phyloP scores from a whole-genome alignment of 495 filamentous ascomycete species.

The Terfezia claveryi region DNA sequence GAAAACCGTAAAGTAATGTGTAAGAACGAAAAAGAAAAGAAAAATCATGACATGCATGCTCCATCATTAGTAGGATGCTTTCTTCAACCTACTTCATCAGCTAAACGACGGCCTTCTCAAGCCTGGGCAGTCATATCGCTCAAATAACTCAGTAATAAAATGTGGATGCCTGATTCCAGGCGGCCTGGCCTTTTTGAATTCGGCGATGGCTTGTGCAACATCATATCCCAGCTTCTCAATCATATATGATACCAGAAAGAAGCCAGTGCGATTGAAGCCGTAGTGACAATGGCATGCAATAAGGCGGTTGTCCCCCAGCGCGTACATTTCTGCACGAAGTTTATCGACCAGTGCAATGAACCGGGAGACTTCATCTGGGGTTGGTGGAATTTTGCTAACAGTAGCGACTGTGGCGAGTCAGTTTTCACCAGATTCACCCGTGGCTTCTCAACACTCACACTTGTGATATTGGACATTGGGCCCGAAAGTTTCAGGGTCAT shows the following conservation, averaged over 20 bases:
- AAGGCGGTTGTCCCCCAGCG: constrained; percentile 21
- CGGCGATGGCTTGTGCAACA: constrained; percentile 57
- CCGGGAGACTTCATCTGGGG: constrained; percentile 44
- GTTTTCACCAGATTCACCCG: too few species aligned
- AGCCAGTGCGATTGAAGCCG: constrained; percentile 79
- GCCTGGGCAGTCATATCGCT: constrained; percentile 35
- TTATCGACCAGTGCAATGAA: constrained; percentile 65
- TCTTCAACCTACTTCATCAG: not conserved
- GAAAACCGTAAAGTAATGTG: not conserved
- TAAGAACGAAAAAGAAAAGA: not conserved
- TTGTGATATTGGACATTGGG: constrained; percentile 42
- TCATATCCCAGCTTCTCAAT: constrained; percentile 55
- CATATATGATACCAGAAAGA: constrained; percentile 75
- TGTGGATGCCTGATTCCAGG: constrained; percentile 78
- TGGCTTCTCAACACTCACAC: constrained; percentile 5
- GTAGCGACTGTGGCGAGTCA: constrained; percentile 33
- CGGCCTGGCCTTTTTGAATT: constrained; percentile 49
- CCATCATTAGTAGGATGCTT: not conserved
- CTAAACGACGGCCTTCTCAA: not conserved
- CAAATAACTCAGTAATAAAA: constrained; percentile 68
- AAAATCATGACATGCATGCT: not conserved
- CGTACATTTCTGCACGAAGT: constrained; percentile 30
- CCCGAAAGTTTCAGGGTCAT: constrained; percentile 42
- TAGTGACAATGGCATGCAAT: constrained; percentile 91
- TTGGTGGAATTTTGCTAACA: constrained; percentile 76